Percentiles rank a stretch among this genome's conserved stretches.
phyloP scores from a whole-genome alignment of 345 rosid genomes.

The Capsella bursapastoris region DNA sequence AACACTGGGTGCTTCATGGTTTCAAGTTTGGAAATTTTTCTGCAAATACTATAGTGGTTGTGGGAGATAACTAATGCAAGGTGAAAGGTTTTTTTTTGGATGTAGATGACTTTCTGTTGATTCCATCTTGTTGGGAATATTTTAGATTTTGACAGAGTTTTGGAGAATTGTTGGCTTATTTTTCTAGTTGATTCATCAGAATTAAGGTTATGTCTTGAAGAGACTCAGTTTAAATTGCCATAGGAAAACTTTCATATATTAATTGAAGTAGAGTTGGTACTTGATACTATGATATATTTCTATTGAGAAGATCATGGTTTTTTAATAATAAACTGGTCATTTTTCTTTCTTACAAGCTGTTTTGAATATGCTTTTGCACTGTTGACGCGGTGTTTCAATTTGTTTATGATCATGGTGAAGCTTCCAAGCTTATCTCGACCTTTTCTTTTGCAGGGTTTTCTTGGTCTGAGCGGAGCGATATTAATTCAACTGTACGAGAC shows the following conservation, averaged over 20 bases:
- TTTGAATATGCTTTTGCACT: not conserved
- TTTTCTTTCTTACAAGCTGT: not conserved
- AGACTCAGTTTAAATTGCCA: not conserved
- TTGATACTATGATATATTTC: not conserved
- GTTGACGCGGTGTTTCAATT: not conserved
- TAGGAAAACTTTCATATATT: not conserved
- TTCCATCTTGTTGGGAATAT: not conserved
- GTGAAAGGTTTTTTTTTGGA: not conserved
- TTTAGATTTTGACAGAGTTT: not conserved
- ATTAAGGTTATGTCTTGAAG: not conserved
- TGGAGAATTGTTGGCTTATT: not conserved
- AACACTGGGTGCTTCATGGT: not conserved
- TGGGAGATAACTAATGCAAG: conserved; percentile 2
- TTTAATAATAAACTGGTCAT: not conserved
- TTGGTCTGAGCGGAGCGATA: conserved; percentile 88
- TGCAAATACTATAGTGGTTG: not conserved
- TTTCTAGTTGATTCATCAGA: conserved; percentile 8
- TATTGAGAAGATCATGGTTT: not conserved
- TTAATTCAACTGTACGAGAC: conserved; percentile 73
- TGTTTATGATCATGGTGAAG: conserved; percentile 12
- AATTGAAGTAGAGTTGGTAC: not conserved
- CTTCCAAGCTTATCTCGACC: conserved; percentile 10
- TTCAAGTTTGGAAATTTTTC: conserved; percentile 12
- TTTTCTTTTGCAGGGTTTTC: conserved; percentile 67
- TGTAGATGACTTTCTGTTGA: not conserved